phyloP scores from a whole-genome alignment of 2,329 filamentous ascomycete genomes.

The Lojkania enalia region DNA sequence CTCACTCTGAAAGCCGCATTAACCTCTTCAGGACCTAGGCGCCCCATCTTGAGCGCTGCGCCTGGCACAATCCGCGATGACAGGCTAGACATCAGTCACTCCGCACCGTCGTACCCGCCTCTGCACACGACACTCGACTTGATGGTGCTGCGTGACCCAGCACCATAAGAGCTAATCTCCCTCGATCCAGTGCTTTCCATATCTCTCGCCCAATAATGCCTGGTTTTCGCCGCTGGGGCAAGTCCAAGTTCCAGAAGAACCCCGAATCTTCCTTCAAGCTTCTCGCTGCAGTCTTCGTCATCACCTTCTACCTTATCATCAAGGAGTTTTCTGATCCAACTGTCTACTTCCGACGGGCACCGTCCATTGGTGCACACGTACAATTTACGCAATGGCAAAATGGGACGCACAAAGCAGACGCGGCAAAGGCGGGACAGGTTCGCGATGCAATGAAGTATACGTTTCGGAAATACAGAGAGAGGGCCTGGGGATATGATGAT shows the following conservation, averaged over 20 bases:
- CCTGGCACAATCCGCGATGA: no score
- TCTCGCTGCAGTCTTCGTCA: conserved; percentile 44
- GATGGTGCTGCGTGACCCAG: no score
- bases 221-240: conserved; percentile 43
- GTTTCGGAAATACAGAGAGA: conserved; percentile 44
- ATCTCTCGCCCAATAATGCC: conserved; percentile 27
- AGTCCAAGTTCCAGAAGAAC: conserved; percentile 43
- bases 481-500: conserved; percentile 48
- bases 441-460: conserved; percentile 46
- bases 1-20: no score
- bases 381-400: conserved; percentile 41
- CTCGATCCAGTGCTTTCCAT: neutral
- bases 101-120: no score
- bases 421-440: conserved; percentile 38
- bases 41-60: no score
- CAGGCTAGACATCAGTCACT: no score
- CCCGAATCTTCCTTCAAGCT: conserved; percentile 49
- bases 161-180: no score
- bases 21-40: no score
- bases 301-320: conserved; percentile 47
- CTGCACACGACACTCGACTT: no score
- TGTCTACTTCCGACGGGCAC: conserved; percentile 19
- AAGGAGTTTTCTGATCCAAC: conserved; percentile 42
- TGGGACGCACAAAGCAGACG: conserved; percentile 40
- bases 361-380: conserved; percentile 31